phyloP scores from a whole-genome alignment of 768 basidiomycete genomes.

The Nidularia sp. region DNA sequence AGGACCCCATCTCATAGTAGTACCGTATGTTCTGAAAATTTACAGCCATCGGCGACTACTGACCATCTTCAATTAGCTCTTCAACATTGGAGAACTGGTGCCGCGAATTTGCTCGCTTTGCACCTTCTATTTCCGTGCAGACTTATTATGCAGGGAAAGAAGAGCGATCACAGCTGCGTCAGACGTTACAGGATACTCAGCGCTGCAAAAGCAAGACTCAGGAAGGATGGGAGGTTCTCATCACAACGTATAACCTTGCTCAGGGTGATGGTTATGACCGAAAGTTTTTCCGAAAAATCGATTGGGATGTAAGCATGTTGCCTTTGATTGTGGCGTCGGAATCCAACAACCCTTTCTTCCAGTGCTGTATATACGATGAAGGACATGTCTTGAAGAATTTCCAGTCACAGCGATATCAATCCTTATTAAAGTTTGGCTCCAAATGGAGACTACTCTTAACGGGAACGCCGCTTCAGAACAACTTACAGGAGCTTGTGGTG shows the following conservation, averaged over 20 bases:
- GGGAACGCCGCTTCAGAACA: slow-evolving; percentile 93
- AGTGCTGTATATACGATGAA: slow-evolving; percentile 96
- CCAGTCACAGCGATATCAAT: slow-evolving; percentile 93
- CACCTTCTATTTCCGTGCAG: slow-evolving; percentile 78
- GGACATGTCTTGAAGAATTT: slow-evolving; percentile 97
- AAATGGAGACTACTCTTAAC: slow-evolving; percentile 91
- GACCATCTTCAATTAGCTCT: slow-evolving; percentile 45
- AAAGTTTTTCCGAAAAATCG: slow-evolving; percentile 87
- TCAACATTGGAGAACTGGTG: slow-evolving; percentile 99
- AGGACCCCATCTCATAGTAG: slow-evolving; percentile 91
- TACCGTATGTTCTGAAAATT: slow-evolving; percentile 64
- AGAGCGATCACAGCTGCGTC: slow-evolving; percentile 71
- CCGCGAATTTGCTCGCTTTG: slow-evolving; percentile 90
- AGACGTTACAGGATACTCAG: slow-evolving; percentile 64
- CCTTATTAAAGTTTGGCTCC: slow-evolving; percentile 79
- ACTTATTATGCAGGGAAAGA: slow-evolving; percentile 94
- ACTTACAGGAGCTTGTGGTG: slow-evolving; percentile 86
- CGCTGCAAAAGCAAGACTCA: slow-evolving; percentile 39
- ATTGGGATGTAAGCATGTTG: slow-evolving; percentile 80
- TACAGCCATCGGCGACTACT: background rate
- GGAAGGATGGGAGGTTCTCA: slow-evolving; percentile 85
- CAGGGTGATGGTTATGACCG: slow-evolving; percentile 87
- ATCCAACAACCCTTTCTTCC: slow-evolving; percentile 6
- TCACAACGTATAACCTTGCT: slow-evolving; percentile 95
- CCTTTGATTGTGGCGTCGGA: background rate